Conservation (phyloP, 345 rosid species). For the Orychophragmus violaceus region DNA sequence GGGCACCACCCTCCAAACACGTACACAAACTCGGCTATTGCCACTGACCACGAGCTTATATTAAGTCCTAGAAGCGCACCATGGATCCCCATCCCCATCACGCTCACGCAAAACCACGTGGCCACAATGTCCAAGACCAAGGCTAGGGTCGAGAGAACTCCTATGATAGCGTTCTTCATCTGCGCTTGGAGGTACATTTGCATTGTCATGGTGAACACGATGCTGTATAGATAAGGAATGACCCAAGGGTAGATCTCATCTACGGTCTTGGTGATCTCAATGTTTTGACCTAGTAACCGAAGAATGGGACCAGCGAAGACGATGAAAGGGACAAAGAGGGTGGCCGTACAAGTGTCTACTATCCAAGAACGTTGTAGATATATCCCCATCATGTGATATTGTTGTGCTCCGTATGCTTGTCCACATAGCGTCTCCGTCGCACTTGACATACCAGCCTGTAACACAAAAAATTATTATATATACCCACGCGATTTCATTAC, state of each 20-base stretch:
- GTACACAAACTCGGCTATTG: slow-evolving; percentile 41
- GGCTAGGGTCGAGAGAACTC: slow-evolving; percentile 31
- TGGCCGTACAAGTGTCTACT: slow-evolving; percentile 28
- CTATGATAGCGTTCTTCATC: slow-evolving; percentile 42
- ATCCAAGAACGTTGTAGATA: slow-evolving; percentile 58
- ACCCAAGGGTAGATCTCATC: slow-evolving; percentile 45
- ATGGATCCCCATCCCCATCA: slow-evolving; percentile 37
- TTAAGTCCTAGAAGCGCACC: slow-evolving; percentile 50
- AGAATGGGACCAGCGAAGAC: slow-evolving; percentile 38
- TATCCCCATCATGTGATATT: slow-evolving; percentile 56
- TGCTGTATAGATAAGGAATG: slow-evolving; percentile 42
- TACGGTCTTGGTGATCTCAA: slow-evolving; percentile 35
- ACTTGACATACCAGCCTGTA: slow-evolving; percentile 54
- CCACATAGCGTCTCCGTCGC: slow-evolving; percentile 60
- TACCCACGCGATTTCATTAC: background rate
- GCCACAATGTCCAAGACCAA: slow-evolving; percentile 30
- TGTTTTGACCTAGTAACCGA: slow-evolving; percentile 37
- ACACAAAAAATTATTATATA: background rate
- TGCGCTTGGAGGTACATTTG: slow-evolving; percentile 59
- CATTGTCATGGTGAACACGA: slow-evolving; percentile 37
- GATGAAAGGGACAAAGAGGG: slow-evolving; percentile 39
- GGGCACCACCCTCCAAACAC: slow-evolving; percentile 63
- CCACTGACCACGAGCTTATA: slow-evolving; percentile 40
- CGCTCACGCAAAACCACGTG: slow-evolving; percentile 40
- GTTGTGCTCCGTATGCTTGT: slow-evolving; percentile 57